These are phyloP conservation scores for Ophiostoma piceae DNA, from an alignment of 2,329 filamentous ascomycete species.

Conservation along the genomic window DNA sequence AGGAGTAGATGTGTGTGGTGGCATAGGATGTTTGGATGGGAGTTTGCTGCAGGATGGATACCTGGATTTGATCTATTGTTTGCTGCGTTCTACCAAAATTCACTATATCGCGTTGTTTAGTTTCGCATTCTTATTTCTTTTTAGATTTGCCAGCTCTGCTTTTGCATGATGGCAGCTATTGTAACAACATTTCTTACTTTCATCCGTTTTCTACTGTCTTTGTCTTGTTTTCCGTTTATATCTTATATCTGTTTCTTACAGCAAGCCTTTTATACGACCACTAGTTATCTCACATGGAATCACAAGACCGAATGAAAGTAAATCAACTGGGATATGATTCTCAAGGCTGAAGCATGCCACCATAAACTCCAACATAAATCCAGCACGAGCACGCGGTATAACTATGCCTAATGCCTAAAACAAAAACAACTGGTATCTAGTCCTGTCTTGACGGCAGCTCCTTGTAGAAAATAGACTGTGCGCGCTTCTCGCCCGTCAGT, in stretches of 20 bases:
- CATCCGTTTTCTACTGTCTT: neutral
- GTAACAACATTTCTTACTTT: neutral
- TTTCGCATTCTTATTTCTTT: too few species aligned
- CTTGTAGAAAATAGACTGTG: slow-evolving; percentile 57
- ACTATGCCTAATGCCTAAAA: neutral
- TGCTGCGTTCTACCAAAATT: neutral
- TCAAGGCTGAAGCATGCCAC: neutral
- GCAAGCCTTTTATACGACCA: neutral
- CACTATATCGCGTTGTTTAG: neutral
- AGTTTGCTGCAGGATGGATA: neutral
- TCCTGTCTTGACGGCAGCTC: slow-evolving; percentile 37
- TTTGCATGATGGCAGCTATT: too few species aligned
- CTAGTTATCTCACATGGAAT: neutral
- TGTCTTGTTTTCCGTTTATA: neutral
- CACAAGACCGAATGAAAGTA: neutral
- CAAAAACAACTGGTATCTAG: neutral
- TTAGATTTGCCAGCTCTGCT: too few species aligned
- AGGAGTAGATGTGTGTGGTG: slow-evolving; percentile 16
- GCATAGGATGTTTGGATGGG: neutral
- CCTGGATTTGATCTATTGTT: neutral
- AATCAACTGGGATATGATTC: slow-evolving; percentile 2
- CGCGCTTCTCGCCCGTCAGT: slow-evolving; percentile 45
- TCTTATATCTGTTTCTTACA: neutral
- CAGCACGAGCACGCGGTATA: neutral
- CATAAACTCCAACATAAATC: neutral